These are phyloP conservation scores for Huiozyma sinensis DNA, from an alignment of 805 yeast genomes.

Conservation along the genomic window DNA sequence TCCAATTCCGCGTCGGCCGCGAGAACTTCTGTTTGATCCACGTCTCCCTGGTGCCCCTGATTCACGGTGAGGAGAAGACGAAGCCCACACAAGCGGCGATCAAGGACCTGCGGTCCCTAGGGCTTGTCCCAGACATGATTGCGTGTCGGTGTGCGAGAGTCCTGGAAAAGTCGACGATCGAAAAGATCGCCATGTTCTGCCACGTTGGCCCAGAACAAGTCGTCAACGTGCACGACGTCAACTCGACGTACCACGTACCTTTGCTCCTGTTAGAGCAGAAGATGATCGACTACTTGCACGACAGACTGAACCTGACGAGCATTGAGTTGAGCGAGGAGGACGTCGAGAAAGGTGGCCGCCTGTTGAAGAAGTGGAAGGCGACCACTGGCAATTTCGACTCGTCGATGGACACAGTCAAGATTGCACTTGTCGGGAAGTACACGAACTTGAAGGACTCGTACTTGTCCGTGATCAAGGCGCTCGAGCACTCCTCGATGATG, in stretches of 20 bases:
- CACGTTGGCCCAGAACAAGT: slow-evolving; percentile 99
- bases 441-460: slow-evolving; percentile 92
- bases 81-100: slow-evolving; percentile 99
- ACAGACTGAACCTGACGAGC: slow-evolving; percentile 52
- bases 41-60: slow-evolving; percentile 94
- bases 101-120: slow-evolving; percentile 89
- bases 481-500: slow-evolving; percentile 91
- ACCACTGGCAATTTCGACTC: slow-evolving; percentile 74
- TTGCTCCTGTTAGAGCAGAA: slow-evolving; percentile 79
- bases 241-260: slow-evolving; percentile 96
- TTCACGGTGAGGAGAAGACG: slow-evolving; percentile 97
- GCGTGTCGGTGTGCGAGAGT: slow-evolving; percentile 92
- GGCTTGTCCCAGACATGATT: slow-evolving; percentile 91
- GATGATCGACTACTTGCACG: slow-evolving; percentile 59
- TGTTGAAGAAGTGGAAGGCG: slow-evolving; percentile 68
- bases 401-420: slow-evolving; percentile 76
- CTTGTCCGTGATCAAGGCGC: slow-evolving; percentile 85
- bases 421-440: slow-evolving; percentile 96
- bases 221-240: slow-evolving; percentile 91
- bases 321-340: slow-evolving; percentile 40
- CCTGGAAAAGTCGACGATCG: slow-evolving; percentile 76
- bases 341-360: slow-evolving; percentile 49
- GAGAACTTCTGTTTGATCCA: slow-evolving; percentile 94
- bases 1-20: slow-evolving; percentile 91
- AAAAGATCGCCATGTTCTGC: slow-evolving; percentile 96